Evolutionary conservation across 177 flowering plant genomes (phyloP), one percentile per base, ranked within the genome.

Genomic region (Vitis hybrid): DNA sequence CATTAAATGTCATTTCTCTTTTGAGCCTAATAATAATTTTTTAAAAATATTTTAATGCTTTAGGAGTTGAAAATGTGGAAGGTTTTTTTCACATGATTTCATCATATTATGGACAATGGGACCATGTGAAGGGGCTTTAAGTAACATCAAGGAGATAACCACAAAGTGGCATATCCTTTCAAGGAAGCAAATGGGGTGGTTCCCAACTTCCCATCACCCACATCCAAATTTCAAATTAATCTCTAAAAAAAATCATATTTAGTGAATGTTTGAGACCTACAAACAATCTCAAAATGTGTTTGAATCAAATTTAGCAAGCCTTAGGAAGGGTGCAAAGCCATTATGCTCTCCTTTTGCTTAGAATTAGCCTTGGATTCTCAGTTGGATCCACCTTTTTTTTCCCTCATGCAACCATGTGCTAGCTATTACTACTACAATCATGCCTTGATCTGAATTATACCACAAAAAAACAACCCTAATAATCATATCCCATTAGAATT

Each of bases 341-440:
- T 40, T 40, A 40, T 40, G 45, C 45, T 40, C 45, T 40, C 45
- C 45, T 40, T 40, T 40, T 40, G 1, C 45, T 40, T 40, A 40
- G 4, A 40, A 5, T 40, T 40, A 5, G 7, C 45, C 45, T 40
- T 40, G 45, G 45, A 40, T 40, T 40, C 45, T 40, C 45, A 6
- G 8, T 40, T 40, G 8, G 45, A 40, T 40, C 45, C 8, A 40
- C 78, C 61, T 60, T 60, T 15, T 49, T 51, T 50, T 40, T 60
- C 67, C 67, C 52, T 49, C 75, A 76, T 68, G 75, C 79, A 72
- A 30, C 52, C 79, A 76, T 72, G 79, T 72, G 75, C 62, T 48
- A 3, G 60, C 69, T 56, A 66, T 75, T 75, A 71, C 55, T 63
- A 62, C 62, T 59, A 62, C 23, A 70, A 75, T 75, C 50, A 75